These are phyloP conservation scores for Calonectria leucothoes DNA, from an alignment of 2,329 filamentous ascomycete species.

Conservation along the genomic window DNA sequence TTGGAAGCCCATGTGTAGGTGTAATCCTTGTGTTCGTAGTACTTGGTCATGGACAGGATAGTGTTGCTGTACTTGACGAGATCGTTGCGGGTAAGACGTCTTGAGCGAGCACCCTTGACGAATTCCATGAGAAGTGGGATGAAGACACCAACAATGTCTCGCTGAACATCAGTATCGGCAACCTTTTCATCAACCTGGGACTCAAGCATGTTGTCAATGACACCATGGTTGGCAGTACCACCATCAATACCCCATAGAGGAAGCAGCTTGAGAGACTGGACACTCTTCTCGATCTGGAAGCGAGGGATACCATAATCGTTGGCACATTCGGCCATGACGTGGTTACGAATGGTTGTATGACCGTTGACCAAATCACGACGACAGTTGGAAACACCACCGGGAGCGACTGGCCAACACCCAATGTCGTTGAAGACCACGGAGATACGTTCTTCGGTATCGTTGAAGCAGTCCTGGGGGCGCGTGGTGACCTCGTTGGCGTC, in stretches of 20 bases:
- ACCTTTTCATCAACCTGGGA: conserved; percentile 34
- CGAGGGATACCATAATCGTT: conserved; percentile 34
- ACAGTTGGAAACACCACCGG: conserved; percentile 34
- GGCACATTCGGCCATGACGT: conserved; percentile 33
- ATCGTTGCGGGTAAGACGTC: conserved; percentile 20
- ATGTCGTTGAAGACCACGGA: conserved; percentile 35
- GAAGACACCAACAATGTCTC: conserved; percentile 21
- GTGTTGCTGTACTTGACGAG: conserved; percentile 33
- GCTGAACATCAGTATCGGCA: conserved; percentile 20
- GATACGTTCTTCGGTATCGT: conserved; percentile 26
- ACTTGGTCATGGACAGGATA: conserved; percentile 32
- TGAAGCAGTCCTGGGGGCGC: conserved; percentile 30
- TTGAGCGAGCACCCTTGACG: conserved; percentile 32
- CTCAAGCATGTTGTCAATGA: conserved; percentile 31
- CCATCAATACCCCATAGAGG: conserved; percentile 35
- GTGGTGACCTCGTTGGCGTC: conserved; percentile 32
- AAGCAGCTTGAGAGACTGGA: conserved; percentile 31
- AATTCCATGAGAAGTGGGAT: conserved; percentile 32
- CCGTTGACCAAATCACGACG: conserved; percentile 35
- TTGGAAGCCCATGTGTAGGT: conserved; percentile 29
- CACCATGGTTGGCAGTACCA: conserved; percentile 31
- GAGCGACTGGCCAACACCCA: conserved; percentile 33
- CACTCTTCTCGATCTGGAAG: conserved; percentile 36
- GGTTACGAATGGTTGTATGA: conserved; percentile 32
- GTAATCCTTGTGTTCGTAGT: conserved; percentile 34